Conservation (phyloP, 805 yeast genomes). For the Zygotorulaspora danielsina region DNA sequence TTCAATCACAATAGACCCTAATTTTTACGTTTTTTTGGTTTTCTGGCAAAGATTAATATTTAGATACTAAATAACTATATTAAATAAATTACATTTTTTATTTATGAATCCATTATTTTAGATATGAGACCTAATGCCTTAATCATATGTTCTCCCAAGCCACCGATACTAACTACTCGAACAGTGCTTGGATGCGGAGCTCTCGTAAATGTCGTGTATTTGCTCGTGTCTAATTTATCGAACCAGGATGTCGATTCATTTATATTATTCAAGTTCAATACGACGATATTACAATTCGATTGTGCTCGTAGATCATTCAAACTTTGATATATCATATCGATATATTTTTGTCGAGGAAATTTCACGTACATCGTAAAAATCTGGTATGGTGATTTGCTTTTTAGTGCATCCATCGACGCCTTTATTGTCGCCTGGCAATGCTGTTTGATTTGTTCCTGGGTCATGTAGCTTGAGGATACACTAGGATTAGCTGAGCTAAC, state of each 20-base stretch:
- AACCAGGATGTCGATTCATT: slow-evolving; percentile 35
- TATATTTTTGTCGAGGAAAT: slow-evolving; percentile 32
- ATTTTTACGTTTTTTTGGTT: neutral
- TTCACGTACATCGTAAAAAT: slow-evolving; percentile 33
- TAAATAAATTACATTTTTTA: neutral
- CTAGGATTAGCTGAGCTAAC: neutral
- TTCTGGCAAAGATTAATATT: neutral
- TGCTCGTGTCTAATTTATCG: slow-evolving; percentile 21
- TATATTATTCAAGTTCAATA: slow-evolving; percentile 33
- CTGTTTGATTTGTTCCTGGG: slow-evolving; percentile 31
- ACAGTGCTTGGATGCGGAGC: slow-evolving; percentile 34
- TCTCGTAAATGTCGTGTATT: slow-evolving; percentile 21
- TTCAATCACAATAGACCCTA: no score
- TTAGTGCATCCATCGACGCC: slow-evolving; percentile 27
- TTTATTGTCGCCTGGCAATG: slow-evolving; percentile 30
- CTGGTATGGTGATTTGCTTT: slow-evolving; percentile 30
- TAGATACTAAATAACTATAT: neutral
- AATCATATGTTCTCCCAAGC: slow-evolving; percentile 33
- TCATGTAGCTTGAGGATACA: slow-evolving; percentile 19
- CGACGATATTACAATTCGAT: slow-evolving; percentile 35
- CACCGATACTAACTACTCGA: slow-evolving; percentile 33
- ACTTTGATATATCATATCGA: slow-evolving; percentile 28
- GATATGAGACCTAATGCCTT: slow-evolving; percentile 26
- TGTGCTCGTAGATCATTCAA: slow-evolving; percentile 31
- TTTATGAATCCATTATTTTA: slow-evolving; percentile 11